A percentile compares a stretch with the other conserved stretches of the same genome.
phyloP scores from a whole-genome alignment of 73 alveolate species.

The Paramecium primaurelia region DNA sequence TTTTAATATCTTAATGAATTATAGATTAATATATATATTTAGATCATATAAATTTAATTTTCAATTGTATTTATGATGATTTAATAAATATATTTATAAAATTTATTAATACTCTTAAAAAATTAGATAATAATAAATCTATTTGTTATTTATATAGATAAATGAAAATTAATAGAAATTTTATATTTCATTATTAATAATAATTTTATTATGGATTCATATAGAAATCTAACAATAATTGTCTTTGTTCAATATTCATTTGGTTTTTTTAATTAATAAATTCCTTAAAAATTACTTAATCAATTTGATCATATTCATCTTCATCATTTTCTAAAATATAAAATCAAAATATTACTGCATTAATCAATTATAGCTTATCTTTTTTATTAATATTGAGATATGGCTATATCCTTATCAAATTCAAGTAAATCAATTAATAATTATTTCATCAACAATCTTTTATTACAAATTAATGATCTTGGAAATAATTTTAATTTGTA shows the following conservation, averaged over 20 bases:
- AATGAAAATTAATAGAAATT: background rate
- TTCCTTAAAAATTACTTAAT: background rate
- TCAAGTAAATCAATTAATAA: background rate
- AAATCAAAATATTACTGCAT: background rate
- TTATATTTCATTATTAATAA: background rate
- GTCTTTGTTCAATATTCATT: background rate
- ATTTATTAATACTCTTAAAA: no score
- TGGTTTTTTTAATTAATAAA: background rate
- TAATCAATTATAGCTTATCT: background rate
- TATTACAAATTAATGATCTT: conserved; percentile 16
- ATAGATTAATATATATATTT: background rate
- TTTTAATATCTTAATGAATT: background rate
- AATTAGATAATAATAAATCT: no score
- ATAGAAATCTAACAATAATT: conserved; percentile 22
- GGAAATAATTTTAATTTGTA: conserved; percentile 42
- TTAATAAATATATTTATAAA: no score
- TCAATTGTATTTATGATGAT: no score
- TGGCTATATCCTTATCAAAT: background rate
- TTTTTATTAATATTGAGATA: background rate
- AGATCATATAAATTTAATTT: no score
- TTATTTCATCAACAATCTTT: conserved; percentile 33
- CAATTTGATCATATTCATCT: conserved; percentile 30
- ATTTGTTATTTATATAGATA: background rate
- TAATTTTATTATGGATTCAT: conserved; percentile 54
- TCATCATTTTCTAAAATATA: background rate